Evolutionary conservation across 139 green algal genomes (phyloP).

Genomic region (Protoeuglena noctilucae): DNA sequence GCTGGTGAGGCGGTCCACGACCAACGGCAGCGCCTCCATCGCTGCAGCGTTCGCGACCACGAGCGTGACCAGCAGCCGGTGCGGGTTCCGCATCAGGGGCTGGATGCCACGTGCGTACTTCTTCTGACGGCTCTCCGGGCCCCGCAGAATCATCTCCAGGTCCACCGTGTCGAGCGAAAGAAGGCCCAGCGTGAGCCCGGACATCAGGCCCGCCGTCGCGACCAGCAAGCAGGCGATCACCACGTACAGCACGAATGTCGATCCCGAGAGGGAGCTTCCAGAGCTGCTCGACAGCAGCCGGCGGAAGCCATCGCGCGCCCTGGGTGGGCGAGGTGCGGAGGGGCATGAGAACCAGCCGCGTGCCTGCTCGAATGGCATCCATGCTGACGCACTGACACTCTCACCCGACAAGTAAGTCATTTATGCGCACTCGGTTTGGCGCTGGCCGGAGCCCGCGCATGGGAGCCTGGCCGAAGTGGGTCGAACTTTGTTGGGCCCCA

Average conservation of each 20-base stretch:
- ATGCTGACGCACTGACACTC: too few species aligned
- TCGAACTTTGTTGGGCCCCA: too few species aligned
- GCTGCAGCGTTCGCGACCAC: slow-evolving; percentile 45
- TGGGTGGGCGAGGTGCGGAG: too few species aligned
- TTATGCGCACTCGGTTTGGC: too few species aligned
- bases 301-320: too few species aligned
- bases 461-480: too few species aligned
- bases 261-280: too few species aligned
- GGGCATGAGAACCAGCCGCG: too few species aligned
- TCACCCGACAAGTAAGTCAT: too few species aligned
- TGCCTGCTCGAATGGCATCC: too few species aligned
- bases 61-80: slow-evolving; percentile 44
- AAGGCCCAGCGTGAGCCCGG: slow-evolving; percentile 64
- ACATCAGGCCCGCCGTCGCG: slow-evolving; percentile 46
- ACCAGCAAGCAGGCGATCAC: slow-evolving; percentile 15
- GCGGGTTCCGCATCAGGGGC: slow-evolving; percentile 25
- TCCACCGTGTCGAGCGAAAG: slow-evolving; percentile 37
- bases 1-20: neutral
- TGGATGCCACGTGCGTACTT: slow-evolving; percentile 20
- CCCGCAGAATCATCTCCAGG: slow-evolving; percentile 46
- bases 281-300: too few species aligned
- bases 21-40: neutral
- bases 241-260: slow-evolving; percentile 15
- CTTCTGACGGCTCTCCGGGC: slow-evolving; percentile 27
- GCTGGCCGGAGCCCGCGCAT: too few species aligned